Evolutionary conservation across 345 rosid species (phyloP).

Genomic region (Ailanthus altissimus): DNA sequence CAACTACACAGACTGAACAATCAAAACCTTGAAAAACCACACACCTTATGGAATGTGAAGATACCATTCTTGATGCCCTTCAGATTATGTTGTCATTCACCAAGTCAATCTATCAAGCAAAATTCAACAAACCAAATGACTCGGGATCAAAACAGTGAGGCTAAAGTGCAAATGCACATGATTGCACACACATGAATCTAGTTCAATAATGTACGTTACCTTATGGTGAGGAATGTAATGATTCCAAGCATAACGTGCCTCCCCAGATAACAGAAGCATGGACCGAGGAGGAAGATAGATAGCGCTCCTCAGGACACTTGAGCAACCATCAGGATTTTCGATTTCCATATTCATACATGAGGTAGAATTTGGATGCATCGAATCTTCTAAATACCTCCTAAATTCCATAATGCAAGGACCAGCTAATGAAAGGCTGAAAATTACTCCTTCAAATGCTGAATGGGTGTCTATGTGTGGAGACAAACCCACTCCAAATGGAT

Average conservation of each 20-base stretch:
- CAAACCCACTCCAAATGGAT: constrained; percentile 93
- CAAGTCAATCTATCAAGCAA: constrained; percentile 64
- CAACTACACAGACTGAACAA: neutral
- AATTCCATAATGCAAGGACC: constrained; percentile 99
- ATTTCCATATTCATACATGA: constrained; percentile 34
- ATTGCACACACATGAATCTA: neutral
- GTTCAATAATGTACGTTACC: constrained; percentile 36
- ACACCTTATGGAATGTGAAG: constrained; percentile 90
- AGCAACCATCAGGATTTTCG: constrained; percentile 34
- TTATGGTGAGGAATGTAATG: constrained; percentile 98
- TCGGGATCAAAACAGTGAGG: constrained; percentile 1
- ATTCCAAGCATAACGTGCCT: constrained; percentile 98
- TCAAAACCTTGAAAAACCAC: constrained; percentile 6
- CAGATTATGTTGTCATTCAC: constrained; percentile 65
- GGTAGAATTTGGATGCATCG: constrained; percentile 39
- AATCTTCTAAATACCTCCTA: constrained; percentile 63
- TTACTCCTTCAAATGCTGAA: constrained; percentile 89
- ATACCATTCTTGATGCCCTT: constrained; percentile 78
- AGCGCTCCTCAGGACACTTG: constrained; percentile 55
- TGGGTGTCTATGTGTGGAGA: constrained; percentile 98
- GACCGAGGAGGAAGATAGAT: constrained; percentile 91
- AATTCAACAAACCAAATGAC: neutral
- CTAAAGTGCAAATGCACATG: neutral
- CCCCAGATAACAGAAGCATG: constrained; percentile 81
- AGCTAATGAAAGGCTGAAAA: constrained; percentile 92